A percentile compares a stretch with the other conserved stretches of the same genome.
These are phyloP conservation scores for Lepidium africanum DNA, from an alignment of 345 rosid species.

Conservation along the genomic window DNA sequence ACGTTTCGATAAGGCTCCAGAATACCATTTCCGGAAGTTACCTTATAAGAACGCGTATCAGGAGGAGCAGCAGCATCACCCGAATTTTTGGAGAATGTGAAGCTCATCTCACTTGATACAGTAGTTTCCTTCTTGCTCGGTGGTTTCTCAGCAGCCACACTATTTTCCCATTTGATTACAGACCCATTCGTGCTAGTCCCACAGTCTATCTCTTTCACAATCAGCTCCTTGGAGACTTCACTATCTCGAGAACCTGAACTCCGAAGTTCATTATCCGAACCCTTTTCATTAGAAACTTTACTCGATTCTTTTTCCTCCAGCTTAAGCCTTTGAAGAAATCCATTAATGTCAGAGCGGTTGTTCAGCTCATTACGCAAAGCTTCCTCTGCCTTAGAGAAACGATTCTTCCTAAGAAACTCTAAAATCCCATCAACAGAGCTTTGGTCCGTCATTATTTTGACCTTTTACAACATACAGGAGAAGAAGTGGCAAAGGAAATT, in stretches of 20 bases:
- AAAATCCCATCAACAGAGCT: slow-evolving; percentile 67
- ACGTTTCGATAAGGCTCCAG: slow-evolving; percentile 35
- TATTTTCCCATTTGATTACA: slow-evolving; percentile 51
- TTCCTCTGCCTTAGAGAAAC: slow-evolving; percentile 85
- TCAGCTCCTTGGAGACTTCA: slow-evolving; percentile 67
- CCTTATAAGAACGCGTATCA: slow-evolving; percentile 54
- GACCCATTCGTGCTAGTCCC: slow-evolving; percentile 57
- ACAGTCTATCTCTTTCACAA: slow-evolving; percentile 86
- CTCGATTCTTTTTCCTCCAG: slow-evolving; percentile 47
- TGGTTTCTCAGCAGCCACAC: slow-evolving; percentile 36
- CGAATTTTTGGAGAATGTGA: slow-evolving; percentile 46
- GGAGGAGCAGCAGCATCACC: slow-evolving; percentile 42
- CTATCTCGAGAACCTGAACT: slow-evolving; percentile 38
- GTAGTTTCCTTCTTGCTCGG: slow-evolving; percentile 35
- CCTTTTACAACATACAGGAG: slow-evolving; percentile 17
- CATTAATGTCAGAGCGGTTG: slow-evolving; percentile 66
- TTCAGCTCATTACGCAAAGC: slow-evolving; percentile 83
- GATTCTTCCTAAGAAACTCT: slow-evolving; percentile 71
- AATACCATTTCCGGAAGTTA: slow-evolving; percentile 40
- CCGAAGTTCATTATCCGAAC: slow-evolving; percentile 16
- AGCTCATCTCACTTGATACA: slow-evolving; percentile 37
- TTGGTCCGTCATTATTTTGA: slow-evolving; percentile 52
- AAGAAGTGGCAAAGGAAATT: slow-evolving; percentile 18
- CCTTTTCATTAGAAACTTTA: slow-evolving; percentile 30
- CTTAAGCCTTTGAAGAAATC: slow-evolving; percentile 51